Conservation (phyloP, 2,329 filamentous ascomycete genomes). For the Sporothrix protearum region DNA sequence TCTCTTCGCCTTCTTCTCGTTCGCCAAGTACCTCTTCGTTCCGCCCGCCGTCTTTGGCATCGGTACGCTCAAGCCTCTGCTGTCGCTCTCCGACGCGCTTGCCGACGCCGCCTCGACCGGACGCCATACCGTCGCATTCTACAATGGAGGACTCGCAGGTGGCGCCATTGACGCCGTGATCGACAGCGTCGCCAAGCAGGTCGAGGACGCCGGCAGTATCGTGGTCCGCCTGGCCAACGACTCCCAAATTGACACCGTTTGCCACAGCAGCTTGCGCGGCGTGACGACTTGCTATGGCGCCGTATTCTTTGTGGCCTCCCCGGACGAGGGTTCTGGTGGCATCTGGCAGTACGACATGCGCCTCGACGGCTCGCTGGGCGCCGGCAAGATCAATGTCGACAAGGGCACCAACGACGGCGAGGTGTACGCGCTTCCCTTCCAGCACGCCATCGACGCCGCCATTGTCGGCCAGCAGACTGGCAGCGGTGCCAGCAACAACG, state of each 20-base stretch:
- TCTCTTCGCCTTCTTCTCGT: constrained; percentile 59
- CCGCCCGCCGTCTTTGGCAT: constrained; percentile 74
- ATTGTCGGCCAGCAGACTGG: constrained; percentile 52
- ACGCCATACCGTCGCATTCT: constrained; percentile 69
- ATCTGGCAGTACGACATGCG: constrained; percentile 85
- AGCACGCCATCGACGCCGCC: constrained; percentile 70
- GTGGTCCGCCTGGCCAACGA: constrained; percentile 32
- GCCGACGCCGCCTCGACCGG: constrained; percentile 50
- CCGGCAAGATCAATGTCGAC: constrained; percentile 60
- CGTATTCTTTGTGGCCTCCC: constrained; percentile 70
- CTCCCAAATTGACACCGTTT: constrained; percentile 43
- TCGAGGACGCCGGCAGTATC: constrained; percentile 52
- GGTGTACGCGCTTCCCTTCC: constrained; percentile 71
- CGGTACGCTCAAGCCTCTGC: constrained; percentile 57
- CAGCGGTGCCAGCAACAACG: constrained; percentile 41
- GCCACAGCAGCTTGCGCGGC: constrained; percentile 57
- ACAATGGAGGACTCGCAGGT: constrained; percentile 67
- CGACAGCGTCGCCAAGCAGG: constrained; percentile 55
- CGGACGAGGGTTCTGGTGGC: constrained; percentile 61
- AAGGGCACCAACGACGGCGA: constrained; percentile 68
- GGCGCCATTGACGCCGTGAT: constrained; percentile 73
- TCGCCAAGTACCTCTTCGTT: constrained; percentile 78
- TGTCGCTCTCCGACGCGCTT: constrained; percentile 63
- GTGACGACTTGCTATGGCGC: constrained; percentile 70
- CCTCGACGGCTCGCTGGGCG: constrained; percentile 68